Evolutionary conservation across 228 moss, liverwort and hornwort species (phyloP), one percentile per base, ranked within the genome.

Genomic region (Sphagnum magellanicum): DNA sequence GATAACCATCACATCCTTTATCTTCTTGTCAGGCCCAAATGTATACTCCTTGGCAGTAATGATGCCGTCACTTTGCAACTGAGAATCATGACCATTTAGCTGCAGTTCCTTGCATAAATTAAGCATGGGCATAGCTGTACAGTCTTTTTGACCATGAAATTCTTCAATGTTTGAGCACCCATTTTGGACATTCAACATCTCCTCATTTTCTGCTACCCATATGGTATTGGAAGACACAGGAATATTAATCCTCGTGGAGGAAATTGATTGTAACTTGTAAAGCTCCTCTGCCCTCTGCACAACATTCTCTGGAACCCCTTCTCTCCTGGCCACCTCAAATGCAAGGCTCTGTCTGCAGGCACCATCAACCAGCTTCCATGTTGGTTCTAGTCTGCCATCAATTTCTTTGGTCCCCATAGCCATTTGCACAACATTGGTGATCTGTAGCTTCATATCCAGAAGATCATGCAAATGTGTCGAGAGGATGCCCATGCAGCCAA

Each of bases 401-500:
- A 88, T 77, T 58, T 82, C 70, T 59, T 70, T 77, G 63, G 89
- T 72, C 50, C 88, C 87, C 98, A 98, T 98, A 49, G 94, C 87
- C 67, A 89, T 98, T 11, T 80, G 75, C 60, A 89, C 89, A n/a
- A 98, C 90, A 5, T 86, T 89, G 59, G 73, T 74, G 16, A 87
- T 83, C 51, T 79, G 81, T 9, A 98, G 89, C 52, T 90, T 68
- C 87, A 98, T 79, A 66, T 98, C 98, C 67, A 98, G 77, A 32
- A 98, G 86, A n/a, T 92, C 98, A 59, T 98, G 98, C 72, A 98
- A 76, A 69, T 98, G 98, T 3, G 98, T 98, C 12, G 98, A 98
- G 49, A 98, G 91, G 9, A 94, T 83, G 55, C 98, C 98, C 50
- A 87, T 75, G 78, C 98, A 98, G 51, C 92, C 83, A 48, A 90